Evolutionary conservation across 2,329 filamentous ascomycete species (phyloP), one percentile per base, ranked within the genome.

Genomic region (Dactylonectria estremocensis): DNA sequence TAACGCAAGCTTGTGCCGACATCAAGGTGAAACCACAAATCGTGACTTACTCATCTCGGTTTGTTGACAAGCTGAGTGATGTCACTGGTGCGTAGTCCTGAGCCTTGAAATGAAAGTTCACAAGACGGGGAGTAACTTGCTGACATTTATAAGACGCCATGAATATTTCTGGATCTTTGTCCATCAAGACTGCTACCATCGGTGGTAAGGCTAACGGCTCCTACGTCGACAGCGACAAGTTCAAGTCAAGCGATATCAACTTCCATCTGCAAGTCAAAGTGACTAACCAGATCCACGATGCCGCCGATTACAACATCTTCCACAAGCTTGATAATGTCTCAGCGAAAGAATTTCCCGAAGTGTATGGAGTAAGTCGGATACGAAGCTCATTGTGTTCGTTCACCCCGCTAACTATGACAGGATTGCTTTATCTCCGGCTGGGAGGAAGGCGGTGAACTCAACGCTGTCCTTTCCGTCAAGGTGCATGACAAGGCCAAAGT

Each of bases 241-340:
- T 65, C 62, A 65, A 65, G 18, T 5, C 11, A 4, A 60, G 55
- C 20, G 62, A 65, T 28, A 35, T 65, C 13, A 65, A 55, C 49
- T 60, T 65, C 22, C 20, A 28, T 24, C 9, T 65, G 4, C 24
- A 46, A 18, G 48, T 65, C 28, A 60, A 61, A 10, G 56, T 65
- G 3, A 45, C 20, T n/a, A 65, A 65, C 18, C 49, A 65, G 31
- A 22, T 54, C 22, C 22, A 28, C 48, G 18, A 37, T 37, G 31
- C 24, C 18, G n/a, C 22, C 28, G 57, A 60, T 9, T 48, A 48
- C 24, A 24, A 11, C 35, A 7, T 58, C 35, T 33, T 59, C 31
- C n/a, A 58, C 13, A 31, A 28, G 7, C 9, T 64, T 13, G 11
- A 16, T 4, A 22, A 31, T n/a, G 11, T 33, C 4, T 5, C 7